Conservation (phyloP, 148 eudicot species). For the Persicaria tinctoria region DNA sequence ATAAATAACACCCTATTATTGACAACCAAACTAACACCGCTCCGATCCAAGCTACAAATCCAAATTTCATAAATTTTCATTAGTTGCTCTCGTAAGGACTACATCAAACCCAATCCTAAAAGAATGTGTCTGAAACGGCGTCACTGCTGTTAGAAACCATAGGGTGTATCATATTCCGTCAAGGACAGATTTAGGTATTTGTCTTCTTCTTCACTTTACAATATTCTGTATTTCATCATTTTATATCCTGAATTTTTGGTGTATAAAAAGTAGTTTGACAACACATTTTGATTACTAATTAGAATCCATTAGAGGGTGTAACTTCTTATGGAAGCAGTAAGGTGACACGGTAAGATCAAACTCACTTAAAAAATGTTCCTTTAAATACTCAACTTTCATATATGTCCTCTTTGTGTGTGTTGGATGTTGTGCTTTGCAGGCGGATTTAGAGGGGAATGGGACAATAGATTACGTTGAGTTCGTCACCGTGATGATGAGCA, state of each 20-base stretch:
- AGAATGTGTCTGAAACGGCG: constrained; percentile 67
- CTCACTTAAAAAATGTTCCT: background rate
- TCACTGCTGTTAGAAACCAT: constrained; percentile 75
- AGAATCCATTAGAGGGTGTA: too few relatives aligned
- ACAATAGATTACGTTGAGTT: constrained; percentile 82
- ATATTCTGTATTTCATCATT: background rate
- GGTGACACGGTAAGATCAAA: too few relatives aligned
- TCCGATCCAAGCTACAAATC: too few relatives aligned
- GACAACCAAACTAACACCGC: too few relatives aligned
- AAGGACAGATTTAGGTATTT: constrained; percentile 66
- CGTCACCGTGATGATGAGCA: constrained; percentile 82
- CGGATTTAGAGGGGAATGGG: constrained; percentile 92
- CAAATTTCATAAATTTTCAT: too few relatives aligned
- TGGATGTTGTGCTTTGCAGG: constrained; percentile 28
- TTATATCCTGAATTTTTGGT: background rate
- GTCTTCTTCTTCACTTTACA: background rate
- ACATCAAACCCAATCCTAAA: too few relatives aligned
- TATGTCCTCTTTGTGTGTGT: background rate
- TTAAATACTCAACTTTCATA: background rate
- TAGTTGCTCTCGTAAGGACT: too few relatives aligned
- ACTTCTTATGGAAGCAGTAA: too few relatives aligned
- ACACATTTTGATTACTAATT: too few relatives aligned
- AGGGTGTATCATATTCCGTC: constrained; percentile 84
- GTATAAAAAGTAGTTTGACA: background rate
- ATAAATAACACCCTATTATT: too few relatives aligned